Evolutionary conservation across 345 rosid genomes (phyloP), one percentile per base, ranked within the genome.

Genomic region (Syzygium grande): DNA sequence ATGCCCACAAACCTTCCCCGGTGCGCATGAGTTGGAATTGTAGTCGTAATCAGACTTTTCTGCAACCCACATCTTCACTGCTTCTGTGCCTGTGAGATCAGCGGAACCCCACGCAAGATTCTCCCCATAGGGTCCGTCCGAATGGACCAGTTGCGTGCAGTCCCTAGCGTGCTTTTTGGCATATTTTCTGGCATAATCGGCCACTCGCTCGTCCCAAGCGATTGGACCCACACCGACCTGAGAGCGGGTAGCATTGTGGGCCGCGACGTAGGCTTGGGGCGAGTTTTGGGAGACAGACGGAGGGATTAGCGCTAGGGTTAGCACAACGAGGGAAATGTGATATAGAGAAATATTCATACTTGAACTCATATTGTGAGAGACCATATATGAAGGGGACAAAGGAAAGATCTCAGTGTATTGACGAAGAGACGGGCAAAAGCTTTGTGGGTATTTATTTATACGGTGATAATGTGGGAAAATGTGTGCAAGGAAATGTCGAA

Each of bases 151-250:
- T 3, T 8, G 34, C 15, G 43, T 68, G 90, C 95, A 92, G n/a
- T 89, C 91, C 12, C 84, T 68, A 5, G 25, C 87, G 29, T 87
- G 88, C 38, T 84, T 85, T 43, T 84, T 87, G 9, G 91, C 91
- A 22, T 91, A 90, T 88, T 73, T 61, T 27, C 65, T 88, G 22
- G 95, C 94, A 52, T 88, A 93, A 23, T 86, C 85, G 11, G 91
- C 93, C 3, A 94, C 88, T 16, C 34, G 87, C 25, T 77, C 61
- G 85, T 90, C 92, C 94, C 94, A 93, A 16, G 30, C 52, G 30
- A 94, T 56, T 4, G 91, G 94, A 22, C 86, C 88, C 11, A 90
- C 88, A 1, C 59, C 84, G 0, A 92, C 89, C 59, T 51, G 85
- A 51, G 87, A 86, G n/a, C 92, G 88, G 30, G 91, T 89, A 8